Conservation (phyloP, 192 early-diverging fungal genomes). For the Funneliformis mosseae region DNA sequence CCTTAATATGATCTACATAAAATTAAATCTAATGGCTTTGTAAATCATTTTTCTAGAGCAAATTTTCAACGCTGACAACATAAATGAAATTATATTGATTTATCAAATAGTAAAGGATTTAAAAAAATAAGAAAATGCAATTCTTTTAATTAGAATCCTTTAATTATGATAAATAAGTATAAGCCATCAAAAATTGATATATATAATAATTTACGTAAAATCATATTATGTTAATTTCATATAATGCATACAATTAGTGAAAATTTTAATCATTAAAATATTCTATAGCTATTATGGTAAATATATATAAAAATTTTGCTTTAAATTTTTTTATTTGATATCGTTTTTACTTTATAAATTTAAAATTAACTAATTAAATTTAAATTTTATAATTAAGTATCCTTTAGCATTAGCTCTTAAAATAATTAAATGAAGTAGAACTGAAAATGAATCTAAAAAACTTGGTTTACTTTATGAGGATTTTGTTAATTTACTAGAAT, state of each 20-base stretch:
- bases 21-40: too few relatives aligned
- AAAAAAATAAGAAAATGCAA: neutral
- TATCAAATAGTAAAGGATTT: neutral
- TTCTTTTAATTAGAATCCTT: too few relatives aligned
- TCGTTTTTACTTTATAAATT: neutral
- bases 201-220: neutral
- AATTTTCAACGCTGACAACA: too few relatives aligned
- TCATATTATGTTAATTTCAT: neutral
- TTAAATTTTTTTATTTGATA: neutral
- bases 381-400: conserved; percentile 4
- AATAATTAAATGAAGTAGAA: neutral
- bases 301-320: neutral
- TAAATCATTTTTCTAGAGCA: too few relatives aligned
- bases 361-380: neutral
- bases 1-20: too few relatives aligned
- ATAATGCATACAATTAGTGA: neutral
- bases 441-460: neutral
- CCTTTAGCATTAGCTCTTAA: neutral
- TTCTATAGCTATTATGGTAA: neutral
- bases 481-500: neutral
- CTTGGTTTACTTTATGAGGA: neutral
- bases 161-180: neutral
- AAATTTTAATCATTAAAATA: neutral
- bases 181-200: neutral
- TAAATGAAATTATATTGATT: neutral